These are phyloP conservation scores for Cladorrhinum sp. DNA, from an alignment of 2,329 filamentous ascomycete genomes.

Conservation along the genomic window DNA sequence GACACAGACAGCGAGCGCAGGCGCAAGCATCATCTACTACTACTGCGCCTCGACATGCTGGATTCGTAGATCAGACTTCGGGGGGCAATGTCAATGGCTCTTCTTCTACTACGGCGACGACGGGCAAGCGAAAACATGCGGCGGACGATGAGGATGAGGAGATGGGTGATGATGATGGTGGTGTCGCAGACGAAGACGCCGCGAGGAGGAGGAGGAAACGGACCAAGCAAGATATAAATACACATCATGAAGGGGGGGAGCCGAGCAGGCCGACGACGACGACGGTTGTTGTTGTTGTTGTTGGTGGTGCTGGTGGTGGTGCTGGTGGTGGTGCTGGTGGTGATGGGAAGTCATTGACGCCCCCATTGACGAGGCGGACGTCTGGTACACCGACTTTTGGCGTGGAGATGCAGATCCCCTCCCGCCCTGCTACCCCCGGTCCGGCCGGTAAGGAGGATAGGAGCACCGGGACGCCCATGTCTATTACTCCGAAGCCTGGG, in stretches of 20 bases:
- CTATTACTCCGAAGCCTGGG: slow-evolving; percentile 41
- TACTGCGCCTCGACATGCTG: slow-evolving; percentile 8
- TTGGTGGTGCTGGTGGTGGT: too few species aligned
- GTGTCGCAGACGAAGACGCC: slow-evolving; percentile 30
- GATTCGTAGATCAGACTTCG: slow-evolving; percentile 30
- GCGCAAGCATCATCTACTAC: slow-evolving; percentile 17
- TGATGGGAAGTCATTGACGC: slow-evolving; percentile 37
- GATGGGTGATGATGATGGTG: slow-evolving; percentile 34
- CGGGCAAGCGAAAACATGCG: slow-evolving; percentile 24
- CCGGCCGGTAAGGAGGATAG: slow-evolving; percentile 36
- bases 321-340: background rate
- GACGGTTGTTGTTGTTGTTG: too few species aligned
- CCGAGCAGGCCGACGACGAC: slow-evolving; percentile 11
- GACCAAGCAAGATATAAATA: slow-evolving; percentile 38
- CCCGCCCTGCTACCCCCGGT: slow-evolving; percentile 58
- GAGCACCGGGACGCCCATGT: slow-evolving; percentile 34
- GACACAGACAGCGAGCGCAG: slow-evolving; percentile 43
- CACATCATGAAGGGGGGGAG: slow-evolving; percentile 17
- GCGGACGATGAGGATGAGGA: slow-evolving; percentile 33
- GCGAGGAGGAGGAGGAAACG: slow-evolving; percentile 45
- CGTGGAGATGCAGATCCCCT: slow-evolving; percentile 61
- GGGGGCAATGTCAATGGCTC: too few species aligned
- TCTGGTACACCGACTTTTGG: slow-evolving; percentile 54
- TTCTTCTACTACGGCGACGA: slow-evolving; percentile 7
- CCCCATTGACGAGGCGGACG: slow-evolving; percentile 43